Conservation (phyloP, 73 alveolate species). For the Tetrahymena elliotti region DNA sequence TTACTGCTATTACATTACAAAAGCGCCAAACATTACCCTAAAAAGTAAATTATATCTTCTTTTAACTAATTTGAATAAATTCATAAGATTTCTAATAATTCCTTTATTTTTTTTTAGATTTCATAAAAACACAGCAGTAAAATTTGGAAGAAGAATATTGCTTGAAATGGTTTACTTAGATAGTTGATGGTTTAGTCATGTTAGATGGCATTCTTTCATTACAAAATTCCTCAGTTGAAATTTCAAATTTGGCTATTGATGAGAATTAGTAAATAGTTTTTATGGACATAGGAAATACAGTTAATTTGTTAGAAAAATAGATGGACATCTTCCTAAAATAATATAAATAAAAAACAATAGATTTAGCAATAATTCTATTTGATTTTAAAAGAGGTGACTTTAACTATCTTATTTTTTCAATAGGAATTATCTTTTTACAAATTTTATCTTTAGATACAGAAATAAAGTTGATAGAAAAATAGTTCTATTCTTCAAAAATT, state of each 20-base stretch:
- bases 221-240: neutral
- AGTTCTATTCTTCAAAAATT: neutral
- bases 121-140: neutral
- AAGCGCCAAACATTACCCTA: neutral
- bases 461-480: neutral
- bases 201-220: neutral
- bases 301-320: neutral
- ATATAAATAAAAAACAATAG: neutral
- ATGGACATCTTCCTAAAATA: neutral
- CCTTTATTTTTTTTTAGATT: neutral
- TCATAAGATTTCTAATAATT: neutral
- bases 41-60: neutral
- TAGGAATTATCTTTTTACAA: neutral
- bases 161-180: neutral
- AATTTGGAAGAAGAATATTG: neutral
- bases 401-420: neutral
- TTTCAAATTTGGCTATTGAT: neutral
- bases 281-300: neutral
- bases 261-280: neutral
- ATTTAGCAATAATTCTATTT: neutral
- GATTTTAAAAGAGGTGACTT: neutral
- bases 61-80: neutral
- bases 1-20: neutral
- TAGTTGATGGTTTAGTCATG: neutral
- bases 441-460: neutral